phyloP scores from a whole-genome alignment of 2,329 filamentous ascomycete genomes.

The Harringtonia aguacate region DNA sequence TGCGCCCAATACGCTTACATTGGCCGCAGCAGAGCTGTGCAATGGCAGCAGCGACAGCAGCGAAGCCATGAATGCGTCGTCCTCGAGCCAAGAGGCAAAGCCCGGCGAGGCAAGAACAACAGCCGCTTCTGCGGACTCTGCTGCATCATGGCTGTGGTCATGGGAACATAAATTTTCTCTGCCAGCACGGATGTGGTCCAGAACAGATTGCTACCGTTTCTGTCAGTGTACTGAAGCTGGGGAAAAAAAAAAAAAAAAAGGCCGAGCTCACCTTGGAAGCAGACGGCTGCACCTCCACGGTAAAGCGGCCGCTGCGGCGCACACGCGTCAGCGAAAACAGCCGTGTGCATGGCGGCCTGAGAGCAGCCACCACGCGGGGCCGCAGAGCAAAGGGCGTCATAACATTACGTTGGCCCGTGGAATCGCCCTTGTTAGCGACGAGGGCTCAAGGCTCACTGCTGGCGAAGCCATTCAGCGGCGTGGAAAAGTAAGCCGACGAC shows the following conservation, averaged over 20 bases:
- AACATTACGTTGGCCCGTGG: no score
- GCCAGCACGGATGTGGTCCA: constrained; percentile 5
- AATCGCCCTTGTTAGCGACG: no score
- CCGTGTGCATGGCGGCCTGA: not conserved
- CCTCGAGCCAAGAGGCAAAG: constrained; percentile 36
- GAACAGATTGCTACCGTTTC: constrained; percentile 5
- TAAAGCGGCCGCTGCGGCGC: constrained; percentile 9
- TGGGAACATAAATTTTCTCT: not conserved
- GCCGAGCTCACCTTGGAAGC: constrained; percentile 8
- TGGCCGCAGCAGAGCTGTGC: not conserved
- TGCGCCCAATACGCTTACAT: constrained; percentile 39
- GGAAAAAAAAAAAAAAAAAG: no score
- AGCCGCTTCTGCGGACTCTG: constrained; percentile 25
- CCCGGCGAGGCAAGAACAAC: constrained; percentile 39
- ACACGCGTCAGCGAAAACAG: not conserved
- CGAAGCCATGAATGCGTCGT: constrained; percentile 24
- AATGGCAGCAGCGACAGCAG: constrained; percentile 18
- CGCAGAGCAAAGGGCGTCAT: no score
- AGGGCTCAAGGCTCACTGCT: no score
- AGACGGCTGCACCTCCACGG: constrained; percentile 4
- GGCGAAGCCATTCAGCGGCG: no score
- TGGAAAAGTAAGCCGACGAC: no score
- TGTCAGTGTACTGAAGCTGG: no score
- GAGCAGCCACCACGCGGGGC: not conserved
- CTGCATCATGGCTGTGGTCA: not conserved